phyloP scores from a whole-genome alignment of 1,139 yeast genomes.

The Tardiomyces depauwii region DNA sequence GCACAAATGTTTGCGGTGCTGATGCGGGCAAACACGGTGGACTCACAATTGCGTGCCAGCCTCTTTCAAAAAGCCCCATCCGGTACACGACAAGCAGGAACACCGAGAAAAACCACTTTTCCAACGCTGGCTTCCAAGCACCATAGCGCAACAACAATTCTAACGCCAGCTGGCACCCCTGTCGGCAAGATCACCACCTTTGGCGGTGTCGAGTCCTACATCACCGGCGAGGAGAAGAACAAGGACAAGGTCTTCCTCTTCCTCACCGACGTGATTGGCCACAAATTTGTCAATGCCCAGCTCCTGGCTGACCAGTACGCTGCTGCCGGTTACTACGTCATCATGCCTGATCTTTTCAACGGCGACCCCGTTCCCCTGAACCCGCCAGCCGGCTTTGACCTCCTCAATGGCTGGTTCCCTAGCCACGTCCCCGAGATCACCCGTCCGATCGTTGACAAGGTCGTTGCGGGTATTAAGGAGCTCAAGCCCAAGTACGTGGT shows the following conservation, averaged over 20 bases:
- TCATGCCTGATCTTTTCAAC: constrained; percentile 62
- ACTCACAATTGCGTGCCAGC: too few relatives aligned
- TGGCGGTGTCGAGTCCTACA: constrained; percentile 44
- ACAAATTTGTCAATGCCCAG: constrained; percentile 40
- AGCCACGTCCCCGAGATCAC: constrained; percentile 42
- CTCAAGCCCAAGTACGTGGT: constrained; percentile 42
- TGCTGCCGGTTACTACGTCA: constrained; percentile 47
- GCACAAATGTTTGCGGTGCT: too few relatives aligned
- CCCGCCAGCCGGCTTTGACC: constrained; percentile 21
- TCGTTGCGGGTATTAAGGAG: constrained; percentile 34
- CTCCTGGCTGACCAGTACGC: constrained; percentile 67
- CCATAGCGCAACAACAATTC: constrained; percentile 14
- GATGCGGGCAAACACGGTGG: too few relatives aligned
- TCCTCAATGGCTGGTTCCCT: constrained; percentile 38
- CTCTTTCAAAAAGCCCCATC: too few relatives aligned
- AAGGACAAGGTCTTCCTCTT: constrained; percentile 43
- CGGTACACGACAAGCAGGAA: too few relatives aligned
- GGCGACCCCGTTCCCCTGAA: constrained; percentile 36
- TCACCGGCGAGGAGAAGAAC: constrained; percentile 38
- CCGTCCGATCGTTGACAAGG: constrained; percentile 32
- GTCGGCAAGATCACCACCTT: constrained; percentile 33
- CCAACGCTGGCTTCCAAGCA: constrained; percentile 16
- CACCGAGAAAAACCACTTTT: too few relatives aligned
- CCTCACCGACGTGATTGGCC: constrained; percentile 61
- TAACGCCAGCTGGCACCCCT: constrained; percentile 22